Percentiles rank a stretch among this genome's conserved stretches.
Evolutionary conservation across 2,329 filamentous ascomycete species (phyloP).

Genomic region (Leptographium lundbergii): DNA sequence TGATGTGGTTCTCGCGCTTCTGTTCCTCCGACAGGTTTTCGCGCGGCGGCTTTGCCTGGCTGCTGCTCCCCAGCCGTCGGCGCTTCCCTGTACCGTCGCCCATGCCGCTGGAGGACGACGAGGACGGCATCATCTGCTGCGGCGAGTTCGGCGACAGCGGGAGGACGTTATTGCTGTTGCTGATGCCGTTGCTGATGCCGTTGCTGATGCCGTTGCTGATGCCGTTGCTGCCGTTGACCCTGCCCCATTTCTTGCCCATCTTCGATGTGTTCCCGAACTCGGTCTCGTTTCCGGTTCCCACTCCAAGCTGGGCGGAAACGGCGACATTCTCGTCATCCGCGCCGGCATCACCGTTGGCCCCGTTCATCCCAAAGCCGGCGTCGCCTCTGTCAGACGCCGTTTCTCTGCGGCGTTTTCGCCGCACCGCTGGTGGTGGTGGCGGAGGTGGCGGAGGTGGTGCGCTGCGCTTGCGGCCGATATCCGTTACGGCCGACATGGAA

Average conservation of each 20-base stretch:
- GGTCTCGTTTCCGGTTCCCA: not conserved
- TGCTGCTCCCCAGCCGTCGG: not conserved
- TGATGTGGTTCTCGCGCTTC: conserved; percentile 76
- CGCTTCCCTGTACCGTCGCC: not conserved
- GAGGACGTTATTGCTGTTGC: not conserved
- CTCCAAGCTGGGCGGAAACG: too few relatives aligned
- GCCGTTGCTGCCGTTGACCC: not conserved
- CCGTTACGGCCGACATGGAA: conserved; percentile 17
- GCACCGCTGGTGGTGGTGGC: not conserved
- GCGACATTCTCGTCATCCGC: not conserved
- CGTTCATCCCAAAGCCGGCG: not conserved
- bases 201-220: not conserved
- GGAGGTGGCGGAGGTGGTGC: conserved; percentile 21
- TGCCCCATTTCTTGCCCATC: not conserved
- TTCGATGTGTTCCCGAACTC: not conserved
- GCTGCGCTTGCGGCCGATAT: conserved; percentile 19
- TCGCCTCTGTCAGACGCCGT: not conserved
- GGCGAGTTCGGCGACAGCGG: not conserved
- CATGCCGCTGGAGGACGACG: not conserved
- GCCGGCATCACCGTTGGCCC: not conserved
- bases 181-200: not conserved
- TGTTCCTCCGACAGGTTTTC: conserved; percentile 72
- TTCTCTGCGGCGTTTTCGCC: conserved; percentile 39
- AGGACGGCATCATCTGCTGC: not conserved
- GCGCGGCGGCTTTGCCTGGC: conserved; percentile 31